phyloP scores from a whole-genome alignment of 352 stramenopile genomes.

The Phytophthora chlamydospora region DNA sequence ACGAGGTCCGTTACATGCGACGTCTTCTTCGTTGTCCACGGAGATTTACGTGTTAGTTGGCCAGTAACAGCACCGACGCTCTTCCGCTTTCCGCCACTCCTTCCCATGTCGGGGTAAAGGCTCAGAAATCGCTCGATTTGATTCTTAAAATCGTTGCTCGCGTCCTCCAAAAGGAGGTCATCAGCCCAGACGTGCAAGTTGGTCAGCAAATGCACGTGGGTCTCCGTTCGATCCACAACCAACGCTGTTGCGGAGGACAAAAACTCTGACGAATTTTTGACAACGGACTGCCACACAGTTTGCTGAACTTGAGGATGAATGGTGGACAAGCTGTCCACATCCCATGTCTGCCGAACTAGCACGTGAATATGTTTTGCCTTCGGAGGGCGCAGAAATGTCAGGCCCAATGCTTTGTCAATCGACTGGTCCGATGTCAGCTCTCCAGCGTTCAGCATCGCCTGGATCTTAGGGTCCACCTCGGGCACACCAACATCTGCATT shows the following conservation, averaged over 20 bases:
- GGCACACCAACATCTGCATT: too few relatives aligned
- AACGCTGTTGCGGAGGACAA: slow-evolving; percentile 1
- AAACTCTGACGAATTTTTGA: slow-evolving; percentile 19
- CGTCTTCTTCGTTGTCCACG: background rate
- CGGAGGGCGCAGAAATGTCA: too few relatives aligned
- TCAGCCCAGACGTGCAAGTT: slow-evolving; percentile 3
- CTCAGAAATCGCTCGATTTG: background rate
- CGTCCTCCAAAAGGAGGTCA: background rate
- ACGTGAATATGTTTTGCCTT: too few relatives aligned
- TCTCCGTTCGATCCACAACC: slow-evolving; percentile 7
- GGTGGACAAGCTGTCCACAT: slow-evolving; percentile 24
- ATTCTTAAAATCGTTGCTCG: slow-evolving; percentile 9
- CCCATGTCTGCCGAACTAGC: too few relatives aligned
- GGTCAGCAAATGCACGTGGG: slow-evolving; percentile 8
- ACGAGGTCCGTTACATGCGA: too few relatives aligned
- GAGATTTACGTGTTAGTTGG: too few relatives aligned
- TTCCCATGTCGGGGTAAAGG: background rate
- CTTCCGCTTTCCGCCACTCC: too few relatives aligned
- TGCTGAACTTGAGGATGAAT: slow-evolving; percentile 32
- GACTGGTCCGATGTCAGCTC: too few relatives aligned
- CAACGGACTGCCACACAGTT: slow-evolving; percentile 26
- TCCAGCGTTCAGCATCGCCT: too few relatives aligned
- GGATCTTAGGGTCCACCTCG: too few relatives aligned
- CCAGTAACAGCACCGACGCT: too few relatives aligned
- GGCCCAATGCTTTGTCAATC: too few relatives aligned